Base-by-base conservation (phyloP, 2,329 filamentous ascomycete species). In the Neurospora sp. region DNA sequence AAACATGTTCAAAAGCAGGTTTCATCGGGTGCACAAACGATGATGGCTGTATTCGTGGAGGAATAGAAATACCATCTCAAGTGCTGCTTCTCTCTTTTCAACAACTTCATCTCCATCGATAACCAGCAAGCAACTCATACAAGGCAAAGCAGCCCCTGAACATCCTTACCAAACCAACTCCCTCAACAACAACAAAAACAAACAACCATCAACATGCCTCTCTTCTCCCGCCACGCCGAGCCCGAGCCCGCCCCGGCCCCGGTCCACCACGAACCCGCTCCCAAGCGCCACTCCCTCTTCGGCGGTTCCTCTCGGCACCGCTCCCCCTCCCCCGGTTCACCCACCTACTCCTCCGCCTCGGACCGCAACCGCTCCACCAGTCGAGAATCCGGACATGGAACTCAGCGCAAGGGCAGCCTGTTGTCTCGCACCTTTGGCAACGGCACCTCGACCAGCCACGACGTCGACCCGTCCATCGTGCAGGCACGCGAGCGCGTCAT, bases 401-500 rank as follows among this genome's bases (percentile, higher is more conserved):
- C 78, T 67, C 69, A 67, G 52, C 43, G 67, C 66, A 77, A 77
- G 69, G 76, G 80, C 70, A 79, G 82, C 57, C 78, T 85, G 6
- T 77, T 86, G 4, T 80, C 80, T 40, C 81, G 82, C 65, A 80
- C 78, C 68, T 81, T 84, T 70, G 82, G 83, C 67, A 74, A 81
- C 70, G 81, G 85, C 73, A 81, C 70, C 73, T 74, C 79, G 68
- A 76, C 79, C 38, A 71, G 75, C 79, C 66, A 81, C 84, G 66
- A 83, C 23, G 52, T 89, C 72, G 89, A 92, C 78, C 87, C 88
- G 0, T 85, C 82, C 72, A 91, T 92, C 75, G 75, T 85, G 1
- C 82, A 85, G 28, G 89, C 89, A 0, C 82, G 86, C 4, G 86
- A 91, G 78, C 84, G 86, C 40, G 85, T 92, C 23, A 81, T 88